These are phyloP conservation scores for Amanita molliuscula DNA, from an alignment of 768 basidiomycete species.

Conservation along the genomic window DNA sequence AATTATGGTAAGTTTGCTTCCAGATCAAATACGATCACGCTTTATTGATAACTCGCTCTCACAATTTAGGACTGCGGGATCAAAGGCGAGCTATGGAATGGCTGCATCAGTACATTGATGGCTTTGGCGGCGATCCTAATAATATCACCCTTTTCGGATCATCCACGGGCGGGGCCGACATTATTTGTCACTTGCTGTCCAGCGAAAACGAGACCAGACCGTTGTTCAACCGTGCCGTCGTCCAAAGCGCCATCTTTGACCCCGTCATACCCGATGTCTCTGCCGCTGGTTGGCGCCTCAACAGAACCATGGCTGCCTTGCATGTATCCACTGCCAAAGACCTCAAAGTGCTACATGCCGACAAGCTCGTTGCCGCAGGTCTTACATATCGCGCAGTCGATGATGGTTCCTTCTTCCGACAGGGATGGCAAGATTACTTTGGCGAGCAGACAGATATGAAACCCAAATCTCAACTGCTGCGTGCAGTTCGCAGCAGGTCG, in stretches of 20 bases:
- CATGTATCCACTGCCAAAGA: slow-evolving; percentile 47
- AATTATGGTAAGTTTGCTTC: slow-evolving; percentile 51
- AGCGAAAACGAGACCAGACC: slow-evolving; percentile 45
- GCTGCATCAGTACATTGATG: slow-evolving; percentile 46
- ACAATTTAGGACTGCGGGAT: slow-evolving; percentile 44
- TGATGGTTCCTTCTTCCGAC: slow-evolving; percentile 59
- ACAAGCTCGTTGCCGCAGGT: slow-evolving; percentile 43
- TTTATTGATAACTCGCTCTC: slow-evolving; percentile 6
- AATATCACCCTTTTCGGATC: slow-evolving; percentile 44
- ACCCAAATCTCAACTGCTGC: slow-evolving; percentile 8
- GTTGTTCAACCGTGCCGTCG: slow-evolving; percentile 62
- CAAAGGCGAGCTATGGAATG: slow-evolving; percentile 57
- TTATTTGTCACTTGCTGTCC: slow-evolving; percentile 56
- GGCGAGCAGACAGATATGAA: slow-evolving; percentile 19
- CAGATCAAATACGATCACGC: neutral
- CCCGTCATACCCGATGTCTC: slow-evolving; percentile 48
- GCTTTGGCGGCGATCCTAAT: slow-evolving; percentile 60
- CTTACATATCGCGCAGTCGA: slow-evolving; percentile 49
- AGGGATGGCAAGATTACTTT: slow-evolving; percentile 44
- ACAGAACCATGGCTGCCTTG: slow-evolving; percentile 48
- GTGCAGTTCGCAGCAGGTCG: slow-evolving; percentile 1
- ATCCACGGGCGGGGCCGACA: slow-evolving; percentile 46
- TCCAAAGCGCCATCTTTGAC: slow-evolving; percentile 65
- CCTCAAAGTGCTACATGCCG: slow-evolving; percentile 47
- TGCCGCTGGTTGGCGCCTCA: slow-evolving; percentile 58